Evolutionary conservation across 305 asterid genomes (phyloP).

Genomic region (Fraxinus greggii): DNA sequence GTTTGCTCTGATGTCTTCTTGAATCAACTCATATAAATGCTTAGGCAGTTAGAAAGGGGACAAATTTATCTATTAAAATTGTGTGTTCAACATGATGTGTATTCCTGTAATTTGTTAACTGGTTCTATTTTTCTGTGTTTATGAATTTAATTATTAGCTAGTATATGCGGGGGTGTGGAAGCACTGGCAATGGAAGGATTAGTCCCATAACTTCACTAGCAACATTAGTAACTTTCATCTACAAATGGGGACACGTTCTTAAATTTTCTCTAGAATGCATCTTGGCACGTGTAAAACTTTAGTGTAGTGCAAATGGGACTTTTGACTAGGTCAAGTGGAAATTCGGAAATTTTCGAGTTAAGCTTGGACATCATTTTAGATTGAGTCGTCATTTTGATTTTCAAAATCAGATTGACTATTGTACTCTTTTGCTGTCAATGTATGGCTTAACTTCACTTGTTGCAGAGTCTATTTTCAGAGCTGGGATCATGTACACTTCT

Average conservation of each 20-base stretch:
- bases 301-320: background rate
- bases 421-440: constrained; percentile 26
- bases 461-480: constrained; percentile 77
- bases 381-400: background rate
- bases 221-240: background rate
- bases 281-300: background rate
- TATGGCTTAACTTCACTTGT: constrained; percentile 55
- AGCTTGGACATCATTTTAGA: background rate
- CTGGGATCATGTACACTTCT: constrained; percentile 81
- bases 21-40: background rate
- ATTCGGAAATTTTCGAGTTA: background rate
- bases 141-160: background rate
- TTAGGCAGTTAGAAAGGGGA: background rate
- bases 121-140: background rate
- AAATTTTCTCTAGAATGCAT: background rate
- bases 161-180: background rate
- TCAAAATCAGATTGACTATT: background rate
- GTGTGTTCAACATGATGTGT: background rate
- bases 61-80: background rate
- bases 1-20: background rate
- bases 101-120: background rate
- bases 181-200: background rate
- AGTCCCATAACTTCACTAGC: background rate
- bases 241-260: background rate
- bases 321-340: background rate